These are phyloP conservation scores for Penicillium alfredii DNA, from an alignment of 495 filamentous ascomycete species.

Conservation along the genomic window DNA sequence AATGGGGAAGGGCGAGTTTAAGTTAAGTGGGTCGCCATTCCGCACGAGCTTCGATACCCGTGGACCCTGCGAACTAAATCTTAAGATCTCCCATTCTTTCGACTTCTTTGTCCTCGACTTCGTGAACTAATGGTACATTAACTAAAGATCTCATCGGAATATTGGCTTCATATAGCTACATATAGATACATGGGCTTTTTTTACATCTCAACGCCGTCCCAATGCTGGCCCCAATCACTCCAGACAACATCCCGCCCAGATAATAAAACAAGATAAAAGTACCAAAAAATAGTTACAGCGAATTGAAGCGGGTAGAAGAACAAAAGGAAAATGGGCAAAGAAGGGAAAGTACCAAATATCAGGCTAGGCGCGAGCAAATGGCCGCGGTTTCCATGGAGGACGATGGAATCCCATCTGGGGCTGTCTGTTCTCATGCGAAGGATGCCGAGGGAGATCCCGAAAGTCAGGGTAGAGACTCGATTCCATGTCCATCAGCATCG, in stretches of 20 bases:
- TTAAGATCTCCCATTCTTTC: too few species aligned
- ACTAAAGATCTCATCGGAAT: not conserved
- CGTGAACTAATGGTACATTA: too few species aligned
- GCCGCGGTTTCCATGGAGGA: slow-evolving; percentile 32
- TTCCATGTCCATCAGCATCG: slow-evolving; percentile 43
- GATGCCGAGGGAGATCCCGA: slow-evolving; percentile 16
- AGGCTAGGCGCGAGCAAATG: slow-evolving; percentile 28
- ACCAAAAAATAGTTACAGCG: slow-evolving; percentile 6
- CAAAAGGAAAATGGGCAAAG: slow-evolving; percentile 4
- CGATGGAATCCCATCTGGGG: slow-evolving; percentile 27
- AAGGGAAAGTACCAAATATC: slow-evolving; percentile 2
- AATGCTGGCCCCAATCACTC: slow-evolving; percentile 22
- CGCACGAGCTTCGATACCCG: too few species aligned
- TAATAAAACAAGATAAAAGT: slow-evolving; percentile 12
- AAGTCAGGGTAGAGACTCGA: slow-evolving; percentile 35
- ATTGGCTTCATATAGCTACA: slow-evolving; percentile 5
- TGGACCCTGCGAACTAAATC: too few species aligned
- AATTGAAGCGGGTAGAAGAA: slow-evolving; percentile 8
- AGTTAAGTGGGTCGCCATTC: too few species aligned
- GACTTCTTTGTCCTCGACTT: too few species aligned
- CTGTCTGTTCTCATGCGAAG: slow-evolving; percentile 21
- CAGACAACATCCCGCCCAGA: slow-evolving; percentile 11
- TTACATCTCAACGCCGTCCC: slow-evolving; percentile 25
- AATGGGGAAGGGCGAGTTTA: not conserved
- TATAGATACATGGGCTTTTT: slow-evolving; percentile 5